phyloP scores from a whole-genome alignment of 768 basidiomycete genomes.

The Mycena vitilis region DNA sequence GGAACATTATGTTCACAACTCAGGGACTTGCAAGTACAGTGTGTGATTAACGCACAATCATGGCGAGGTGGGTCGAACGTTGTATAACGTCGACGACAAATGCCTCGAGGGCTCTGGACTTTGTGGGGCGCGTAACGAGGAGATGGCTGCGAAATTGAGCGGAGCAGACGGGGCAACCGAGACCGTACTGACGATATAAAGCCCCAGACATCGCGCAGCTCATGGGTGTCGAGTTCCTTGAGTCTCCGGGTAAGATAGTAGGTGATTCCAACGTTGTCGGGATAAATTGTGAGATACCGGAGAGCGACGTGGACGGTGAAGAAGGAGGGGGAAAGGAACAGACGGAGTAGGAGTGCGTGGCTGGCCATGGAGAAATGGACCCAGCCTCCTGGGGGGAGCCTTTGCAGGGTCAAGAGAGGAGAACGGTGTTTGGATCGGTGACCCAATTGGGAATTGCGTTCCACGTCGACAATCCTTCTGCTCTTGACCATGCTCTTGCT shows the following conservation, averaged over 20 bases:
- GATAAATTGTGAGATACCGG: conserved; percentile 83
- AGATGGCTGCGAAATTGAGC: conserved; percentile 74
- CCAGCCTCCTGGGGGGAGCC: no score
- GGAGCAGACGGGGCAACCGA: conserved; percentile 31
- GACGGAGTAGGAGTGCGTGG: conserved; percentile 89
- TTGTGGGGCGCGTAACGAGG: conserved; percentile 91
- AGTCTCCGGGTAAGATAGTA: conserved; percentile 88
- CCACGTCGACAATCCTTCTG: conserved; percentile 45
- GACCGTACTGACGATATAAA: conserved; percentile 76
- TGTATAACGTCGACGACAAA: conserved; percentile 92
- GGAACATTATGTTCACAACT: conserved; percentile 31
- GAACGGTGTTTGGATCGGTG: conserved; percentile 6
- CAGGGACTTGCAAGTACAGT: conserved; percentile 35
- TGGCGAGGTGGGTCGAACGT: conserved; percentile 93
- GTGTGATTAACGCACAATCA: conserved; percentile 76
- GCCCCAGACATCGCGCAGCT: conserved; percentile 89
- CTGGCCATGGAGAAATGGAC: conserved; percentile 57
- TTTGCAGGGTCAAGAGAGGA: background rate
- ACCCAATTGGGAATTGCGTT: conserved; percentile 36
- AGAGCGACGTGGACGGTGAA: conserved; percentile 96
- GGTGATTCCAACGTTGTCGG: conserved; percentile 91
- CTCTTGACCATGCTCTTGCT: conserved; percentile 38
- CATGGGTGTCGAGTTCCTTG: conserved; percentile 70
- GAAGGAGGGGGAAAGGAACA: conserved; percentile 92
- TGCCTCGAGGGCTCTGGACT: conserved; percentile 91